Evolutionary conservation across 306 rosid genomes (phyloP).

Genomic region (Carpinus fangiana): DNA sequence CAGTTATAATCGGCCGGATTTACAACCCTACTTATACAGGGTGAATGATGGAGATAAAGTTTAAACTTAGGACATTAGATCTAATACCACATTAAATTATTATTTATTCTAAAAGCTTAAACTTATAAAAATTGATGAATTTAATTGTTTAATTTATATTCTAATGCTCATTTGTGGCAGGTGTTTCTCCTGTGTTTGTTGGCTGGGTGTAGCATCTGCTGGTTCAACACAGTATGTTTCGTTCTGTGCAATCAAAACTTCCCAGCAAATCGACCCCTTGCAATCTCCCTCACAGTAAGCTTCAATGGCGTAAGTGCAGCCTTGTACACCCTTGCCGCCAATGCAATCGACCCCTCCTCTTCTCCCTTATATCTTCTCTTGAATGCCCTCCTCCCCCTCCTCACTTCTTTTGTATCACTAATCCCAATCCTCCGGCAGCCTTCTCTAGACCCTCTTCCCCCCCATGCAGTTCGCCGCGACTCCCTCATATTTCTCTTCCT

Average conservation of each 20-base stretch:
- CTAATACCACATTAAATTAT: too few relatives aligned
- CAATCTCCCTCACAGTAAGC: conserved; percentile 87
- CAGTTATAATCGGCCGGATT: too few relatives aligned
- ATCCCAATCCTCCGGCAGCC: conserved; percentile 84
- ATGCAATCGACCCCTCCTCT: conserved; percentile 69
- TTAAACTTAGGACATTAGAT: too few relatives aligned
- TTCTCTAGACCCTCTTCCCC: conserved; percentile 57
- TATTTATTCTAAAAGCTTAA: too few relatives aligned
- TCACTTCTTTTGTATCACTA: conserved; percentile 63
- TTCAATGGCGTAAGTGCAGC: conserved; percentile 98
- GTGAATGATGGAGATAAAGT: too few relatives aligned
- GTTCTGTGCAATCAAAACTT: conserved; percentile 88
- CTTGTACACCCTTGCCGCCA: conserved; percentile 79
- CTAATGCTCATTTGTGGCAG: conserved; percentile 34
- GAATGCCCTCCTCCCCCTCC: conserved; percentile 73
- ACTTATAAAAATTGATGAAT: too few relatives aligned
- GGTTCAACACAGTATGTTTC: conserved; percentile 98
- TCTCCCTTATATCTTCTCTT: conserved; percentile 54
- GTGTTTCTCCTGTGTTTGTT: conserved; percentile 73
- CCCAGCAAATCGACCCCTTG: conserved; percentile 76
- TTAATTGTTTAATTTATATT: too few relatives aligned
- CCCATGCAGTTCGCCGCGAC: conserved; percentile 60
- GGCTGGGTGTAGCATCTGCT: conserved; percentile 93
- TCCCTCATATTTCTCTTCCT: conserved; percentile 67
- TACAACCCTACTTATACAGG: too few relatives aligned